Evolutionary conservation across 176 grass and related monocot genomes (phyloP).

Genomic region (Lolium perenne): DNA sequence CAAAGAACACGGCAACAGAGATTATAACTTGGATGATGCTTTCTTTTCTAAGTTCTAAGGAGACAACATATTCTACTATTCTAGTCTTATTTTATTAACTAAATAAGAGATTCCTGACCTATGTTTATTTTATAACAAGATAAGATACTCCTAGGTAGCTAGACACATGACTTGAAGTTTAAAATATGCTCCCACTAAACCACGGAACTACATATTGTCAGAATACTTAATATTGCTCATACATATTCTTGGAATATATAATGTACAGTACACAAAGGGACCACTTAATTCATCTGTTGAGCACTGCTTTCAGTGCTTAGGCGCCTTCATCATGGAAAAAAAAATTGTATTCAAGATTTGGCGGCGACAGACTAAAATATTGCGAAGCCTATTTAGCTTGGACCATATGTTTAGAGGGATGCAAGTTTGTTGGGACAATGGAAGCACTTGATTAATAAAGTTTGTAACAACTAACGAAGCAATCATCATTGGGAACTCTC

Average conservation of each 20-base stretch:
- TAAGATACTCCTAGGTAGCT: conserved; percentile 21
- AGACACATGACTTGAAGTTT: conserved; percentile 38
- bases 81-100: neutral
- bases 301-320: conserved; percentile 11
- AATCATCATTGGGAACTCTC: conserved; percentile 50
- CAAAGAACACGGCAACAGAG: neutral
- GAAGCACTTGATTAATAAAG: conserved; percentile 39
- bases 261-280: conserved; percentile 27
- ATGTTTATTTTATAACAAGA: conserved; percentile 12
- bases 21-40: neutral
- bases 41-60: conserved; percentile 16
- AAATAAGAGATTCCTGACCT: conserved; percentile 26
- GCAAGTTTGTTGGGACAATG: conserved; percentile 26
- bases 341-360: conserved; percentile 33
- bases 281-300: conserved; percentile 33
- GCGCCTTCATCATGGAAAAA: conserved; percentile 19
- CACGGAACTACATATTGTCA: neutral
- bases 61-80: conserved; percentile 30
- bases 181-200: conserved; percentile 32
- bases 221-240: conserved; percentile 29
- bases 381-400: conserved; percentile 37
- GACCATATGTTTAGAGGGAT: conserved; percentile 32
- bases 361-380: conserved; percentile 35
- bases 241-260: conserved; percentile 20
- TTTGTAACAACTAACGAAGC: conserved; percentile 18